A percentile compares a stretch with the other conserved stretches of the same genome.
These are phyloP conservation scores for Phytophthora niederhauseri DNA, from an alignment of 352 stramenopile genomes.

Conservation along the genomic window DNA sequence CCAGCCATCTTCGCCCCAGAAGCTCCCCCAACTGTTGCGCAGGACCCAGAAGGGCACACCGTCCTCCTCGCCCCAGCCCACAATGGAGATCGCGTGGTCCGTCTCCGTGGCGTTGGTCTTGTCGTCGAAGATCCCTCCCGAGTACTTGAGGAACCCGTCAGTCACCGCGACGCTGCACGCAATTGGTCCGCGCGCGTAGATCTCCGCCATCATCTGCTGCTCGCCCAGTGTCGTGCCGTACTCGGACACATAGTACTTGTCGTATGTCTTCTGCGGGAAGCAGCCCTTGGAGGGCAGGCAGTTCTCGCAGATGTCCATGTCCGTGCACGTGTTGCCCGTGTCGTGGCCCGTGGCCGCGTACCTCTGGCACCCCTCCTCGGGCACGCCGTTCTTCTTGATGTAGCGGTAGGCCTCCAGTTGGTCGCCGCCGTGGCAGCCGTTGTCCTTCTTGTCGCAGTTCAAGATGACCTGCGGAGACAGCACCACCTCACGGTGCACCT, in stretches of 20 bases:
- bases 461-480: constrained; percentile 87
- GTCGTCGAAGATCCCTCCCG: constrained; percentile 93
- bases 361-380: constrained; percentile 95
- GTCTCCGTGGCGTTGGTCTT: constrained; percentile 79
- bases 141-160: constrained; percentile 91
- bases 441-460: constrained; percentile 89
- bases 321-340: constrained; percentile 87
- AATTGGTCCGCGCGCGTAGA: constrained; percentile 95
- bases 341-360: constrained; percentile 94
- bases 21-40: constrained; percentile 95
- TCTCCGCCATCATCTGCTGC: constrained; percentile 96
- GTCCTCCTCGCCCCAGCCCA: constrained; percentile 94
- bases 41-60: constrained; percentile 95
- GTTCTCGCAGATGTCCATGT: constrained; percentile 93
- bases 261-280: constrained; percentile 92
- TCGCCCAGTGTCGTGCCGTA: constrained; percentile 93
- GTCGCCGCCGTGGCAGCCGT: constrained; percentile 94
- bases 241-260: constrained; percentile 96
- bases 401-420: constrained; percentile 93
- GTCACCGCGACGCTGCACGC: constrained; percentile 94
- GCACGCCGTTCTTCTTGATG: constrained; percentile 92
- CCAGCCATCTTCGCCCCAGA: constrained; percentile 97
- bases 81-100: constrained; percentile 96
- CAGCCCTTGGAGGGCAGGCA: constrained; percentile 85
- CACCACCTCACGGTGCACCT: constrained; percentile 81